Percentiles rank a stretch among this genome's conserved stretches.
Evolutionary conservation across 2,329 filamentous ascomycete species (phyloP).

Genomic region (Periconia macrospinosa): DNA sequence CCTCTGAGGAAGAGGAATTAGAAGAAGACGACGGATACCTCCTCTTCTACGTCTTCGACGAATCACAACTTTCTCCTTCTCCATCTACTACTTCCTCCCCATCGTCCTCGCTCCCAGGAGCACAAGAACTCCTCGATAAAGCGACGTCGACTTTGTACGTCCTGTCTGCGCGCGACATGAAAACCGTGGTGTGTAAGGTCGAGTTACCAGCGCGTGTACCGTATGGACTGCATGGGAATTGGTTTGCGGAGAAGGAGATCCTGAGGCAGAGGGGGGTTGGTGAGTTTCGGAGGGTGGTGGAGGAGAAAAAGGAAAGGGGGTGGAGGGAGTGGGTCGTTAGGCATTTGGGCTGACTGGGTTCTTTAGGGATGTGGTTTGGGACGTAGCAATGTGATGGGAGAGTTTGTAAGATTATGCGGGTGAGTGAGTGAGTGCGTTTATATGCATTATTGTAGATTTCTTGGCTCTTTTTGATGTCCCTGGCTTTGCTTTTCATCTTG

Average conservation of each 20-base stretch:
- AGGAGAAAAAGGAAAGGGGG: background rate
- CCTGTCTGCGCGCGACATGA: slow-evolving; percentile 66
- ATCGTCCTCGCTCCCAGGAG: slow-evolving; percentile 49
- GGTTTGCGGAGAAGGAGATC: slow-evolving; percentile 42
- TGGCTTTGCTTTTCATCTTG: too few species aligned
- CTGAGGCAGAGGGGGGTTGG: slow-evolving; percentile 29
- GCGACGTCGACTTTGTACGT: slow-evolving; percentile 67
- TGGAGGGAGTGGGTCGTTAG: background rate
- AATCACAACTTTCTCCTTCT: slow-evolving; percentile 42
- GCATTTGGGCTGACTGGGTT: too few species aligned
- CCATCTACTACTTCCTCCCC: background rate
- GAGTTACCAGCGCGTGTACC: slow-evolving; percentile 67
- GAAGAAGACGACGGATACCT: slow-evolving; percentile 69
- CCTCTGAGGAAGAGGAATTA: too few species aligned
- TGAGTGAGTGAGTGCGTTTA: too few species aligned
- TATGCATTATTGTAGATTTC: too few species aligned
- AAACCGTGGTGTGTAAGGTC: slow-evolving; percentile 60
- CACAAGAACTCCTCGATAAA: slow-evolving; percentile 50
- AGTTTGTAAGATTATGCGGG: too few species aligned
- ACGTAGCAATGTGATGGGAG: too few species aligned
- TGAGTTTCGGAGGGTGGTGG: slow-evolving; percentile 21
- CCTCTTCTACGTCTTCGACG: slow-evolving; percentile 71
- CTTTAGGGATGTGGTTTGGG: too few species aligned
- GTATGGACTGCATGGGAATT: slow-evolving; percentile 62
- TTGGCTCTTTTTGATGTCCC: too few species aligned